Conservation (phyloP, 192 early-diverging fungal genomes). For the Chytriomyces sp. region DNA sequence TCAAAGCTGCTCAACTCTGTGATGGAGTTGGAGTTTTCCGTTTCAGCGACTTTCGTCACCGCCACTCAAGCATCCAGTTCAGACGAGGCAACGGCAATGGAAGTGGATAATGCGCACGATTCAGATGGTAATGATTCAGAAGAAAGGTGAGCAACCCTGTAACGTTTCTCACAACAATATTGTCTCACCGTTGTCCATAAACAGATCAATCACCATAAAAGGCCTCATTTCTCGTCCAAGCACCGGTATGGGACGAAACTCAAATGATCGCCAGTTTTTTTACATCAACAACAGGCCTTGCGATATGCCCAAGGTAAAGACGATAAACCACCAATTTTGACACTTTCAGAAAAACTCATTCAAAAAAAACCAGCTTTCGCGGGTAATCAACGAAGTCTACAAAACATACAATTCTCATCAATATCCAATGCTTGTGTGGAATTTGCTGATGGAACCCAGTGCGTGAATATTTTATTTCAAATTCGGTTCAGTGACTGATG, state of each 20-base stretch:
- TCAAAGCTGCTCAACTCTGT: constrained; percentile 53
- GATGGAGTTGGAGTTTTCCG: constrained; percentile 53
- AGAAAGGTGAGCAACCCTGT: not conserved
- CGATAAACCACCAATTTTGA: not conserved
- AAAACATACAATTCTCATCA: constrained; percentile 66
- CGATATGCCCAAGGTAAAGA: constrained; percentile 71
- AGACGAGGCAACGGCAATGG: not conserved
- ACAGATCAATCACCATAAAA: not conserved
- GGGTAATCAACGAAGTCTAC: constrained; percentile 85
- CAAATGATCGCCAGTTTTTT: constrained; percentile 81
- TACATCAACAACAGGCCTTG: constrained; percentile 92
- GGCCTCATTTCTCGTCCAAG: constrained; percentile 60
- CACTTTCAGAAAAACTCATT: constrained; percentile 8
- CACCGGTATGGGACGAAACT: constrained; percentile 72
- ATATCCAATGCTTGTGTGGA: constrained; percentile 79
- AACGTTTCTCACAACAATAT: too few relatives aligned
- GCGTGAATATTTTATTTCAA: constrained; percentile 4
- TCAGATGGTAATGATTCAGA: not conserved
- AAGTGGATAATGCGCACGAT: not conserved
- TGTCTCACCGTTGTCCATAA: not conserved
- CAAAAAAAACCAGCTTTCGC: constrained; percentile 55
- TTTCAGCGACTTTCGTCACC: constrained; percentile 1
- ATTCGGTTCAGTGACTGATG: too few relatives aligned
- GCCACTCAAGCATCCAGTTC: not conserved
- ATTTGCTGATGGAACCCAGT: constrained; percentile 65